Base-by-base conservation (phyloP, 148 eudicot species). In the Rhododendron henanense region DNA sequence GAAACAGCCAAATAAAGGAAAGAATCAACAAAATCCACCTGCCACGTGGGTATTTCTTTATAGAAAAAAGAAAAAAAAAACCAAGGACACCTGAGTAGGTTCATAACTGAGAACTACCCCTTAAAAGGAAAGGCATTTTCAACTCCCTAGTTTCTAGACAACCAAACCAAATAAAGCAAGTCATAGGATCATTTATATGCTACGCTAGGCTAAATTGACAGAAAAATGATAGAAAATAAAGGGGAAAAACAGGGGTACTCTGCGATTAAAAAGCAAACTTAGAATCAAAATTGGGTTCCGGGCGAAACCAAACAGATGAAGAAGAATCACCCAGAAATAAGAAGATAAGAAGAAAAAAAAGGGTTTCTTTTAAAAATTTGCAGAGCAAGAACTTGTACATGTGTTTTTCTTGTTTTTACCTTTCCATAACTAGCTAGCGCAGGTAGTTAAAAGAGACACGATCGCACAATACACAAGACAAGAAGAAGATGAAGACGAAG, bases 381-480 rank as follows among this genome's bases (percentile, higher is more conserved):
- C 16, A 78, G 15, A 78, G 50, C 81, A 44, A 47, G 48, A 47
- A 47, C 81, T 23, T 11, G 39, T 11, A 3, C 7, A 31, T 71
- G 76, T 71, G 33, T n/a, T 53, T 21, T n/a, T 75, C 19, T 78
- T 75, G 33, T 84, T 13, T 84, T 84, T 84, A 85, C 87, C 87
- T 85, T 63, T 47, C 44, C 87, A 85, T 85, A 25, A 78, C 83
- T 39, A 61, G 16, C n/a, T 41, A 44, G 41, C 4, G 44, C 73
- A n/a, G 78, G 48, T 73, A 21, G 50, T 51, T 63, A 31, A 59
- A 6, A 19, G 65, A 21, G 28, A 50, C n/a, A 55, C 11, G 41
- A 55, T 76, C 61, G 85, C 82, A 28, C 83, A 47, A 83, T 71
- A 53, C 51, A 82, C 67, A 15, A 18, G 11, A 18, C 23, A 59